Evolutionary conservation across 208 protist genomes (phyloP).

Genomic region (Porcisia deanei): DNA sequence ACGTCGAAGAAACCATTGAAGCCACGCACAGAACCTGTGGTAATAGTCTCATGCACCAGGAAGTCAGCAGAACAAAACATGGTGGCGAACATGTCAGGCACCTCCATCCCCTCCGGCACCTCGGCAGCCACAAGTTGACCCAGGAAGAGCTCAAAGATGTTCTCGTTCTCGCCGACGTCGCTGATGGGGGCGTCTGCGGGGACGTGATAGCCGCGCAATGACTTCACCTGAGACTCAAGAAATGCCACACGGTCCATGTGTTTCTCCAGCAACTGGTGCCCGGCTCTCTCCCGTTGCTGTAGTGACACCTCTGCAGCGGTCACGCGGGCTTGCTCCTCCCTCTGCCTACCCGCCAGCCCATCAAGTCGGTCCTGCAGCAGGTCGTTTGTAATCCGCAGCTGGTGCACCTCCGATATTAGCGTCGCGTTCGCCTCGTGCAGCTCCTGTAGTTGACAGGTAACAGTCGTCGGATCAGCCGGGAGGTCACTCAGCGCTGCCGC

Average conservation of each 20-base stretch:
- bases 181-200: conserved; percentile 44
- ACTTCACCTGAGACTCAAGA: conserved; percentile 86
- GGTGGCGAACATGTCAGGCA: conserved; percentile 45
- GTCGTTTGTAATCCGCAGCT: conserved; percentile 73
- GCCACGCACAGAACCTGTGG: conserved; percentile 76
- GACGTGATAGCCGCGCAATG: conserved; percentile 80
- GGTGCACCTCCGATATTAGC: conserved; percentile 71
- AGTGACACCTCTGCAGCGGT: conserved; percentile 35
- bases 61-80: conserved; percentile 91
- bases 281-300: conserved; percentile 53
- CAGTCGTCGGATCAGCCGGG: conserved; percentile 34
- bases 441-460: conserved; percentile 66
- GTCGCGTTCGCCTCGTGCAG: conserved; percentile 80
- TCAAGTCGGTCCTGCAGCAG: conserved; percentile 65
- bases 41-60: conserved; percentile 88
- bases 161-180: conserved; percentile 55
- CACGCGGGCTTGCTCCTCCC: conserved; percentile 40
- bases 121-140: conserved; percentile 83
- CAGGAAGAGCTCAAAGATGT: conserved; percentile 90
- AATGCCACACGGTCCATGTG: conserved; percentile 85
- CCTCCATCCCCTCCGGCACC: conserved; percentile 45
- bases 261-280: conserved; percentile 57
- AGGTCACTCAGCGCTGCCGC: conserved; percentile 22
- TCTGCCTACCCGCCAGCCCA: conserved; percentile 27
- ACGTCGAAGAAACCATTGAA: conserved; percentile 92